Evolutionary conservation across 23 red algal species (phyloP).

Genomic region (Pyropia yezoensis): DNA sequence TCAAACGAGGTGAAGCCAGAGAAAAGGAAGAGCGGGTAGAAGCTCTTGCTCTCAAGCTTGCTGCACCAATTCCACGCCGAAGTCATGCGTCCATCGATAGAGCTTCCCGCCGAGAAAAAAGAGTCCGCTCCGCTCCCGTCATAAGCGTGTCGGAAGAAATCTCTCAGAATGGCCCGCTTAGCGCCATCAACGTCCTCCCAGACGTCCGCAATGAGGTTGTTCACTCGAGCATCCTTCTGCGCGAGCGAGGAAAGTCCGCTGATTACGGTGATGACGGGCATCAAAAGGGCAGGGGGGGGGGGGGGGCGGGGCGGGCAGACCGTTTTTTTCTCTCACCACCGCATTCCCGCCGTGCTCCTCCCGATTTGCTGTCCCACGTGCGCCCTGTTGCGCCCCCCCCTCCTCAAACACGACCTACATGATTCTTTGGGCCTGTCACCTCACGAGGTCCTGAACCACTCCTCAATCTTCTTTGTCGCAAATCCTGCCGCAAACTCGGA

Average conservation of each 20-base stretch:
- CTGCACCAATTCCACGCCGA: slow-evolving; percentile 69
- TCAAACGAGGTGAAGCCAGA: slow-evolving; percentile 64
- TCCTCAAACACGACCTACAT: too few relatives aligned
- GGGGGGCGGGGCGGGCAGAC: too few relatives aligned
- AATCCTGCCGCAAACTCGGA: too few relatives aligned
- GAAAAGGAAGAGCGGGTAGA: slow-evolving; percentile 46
- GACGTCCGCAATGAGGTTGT: slow-evolving; percentile 31
- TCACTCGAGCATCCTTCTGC: slow-evolving; percentile 12
- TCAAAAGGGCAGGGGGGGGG: too few relatives aligned
- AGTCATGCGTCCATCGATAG: slow-evolving; percentile 63
- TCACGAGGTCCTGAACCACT: too few relatives aligned
- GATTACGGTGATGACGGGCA: background rate
- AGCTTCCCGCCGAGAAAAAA: slow-evolving; percentile 54
- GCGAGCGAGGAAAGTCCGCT: slow-evolving; percentile 7
- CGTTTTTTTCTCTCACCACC: too few relatives aligned
- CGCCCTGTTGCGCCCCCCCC: too few relatives aligned
- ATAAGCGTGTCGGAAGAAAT: slow-evolving; percentile 76
- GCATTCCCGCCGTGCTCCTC: too few relatives aligned
- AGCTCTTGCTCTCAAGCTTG: slow-evolving; percentile 57
- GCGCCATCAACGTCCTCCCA: slow-evolving; percentile 40
- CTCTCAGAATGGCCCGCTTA: slow-evolving; percentile 30
- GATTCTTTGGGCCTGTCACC: too few relatives aligned
- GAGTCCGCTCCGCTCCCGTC: slow-evolving; percentile 62
- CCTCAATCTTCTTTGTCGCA: too few relatives aligned
- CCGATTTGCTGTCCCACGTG: too few relatives aligned